Conservation (phyloP, 129 eudicot genomes). For the Chrysanthemum lavandulifolium region DNA sequence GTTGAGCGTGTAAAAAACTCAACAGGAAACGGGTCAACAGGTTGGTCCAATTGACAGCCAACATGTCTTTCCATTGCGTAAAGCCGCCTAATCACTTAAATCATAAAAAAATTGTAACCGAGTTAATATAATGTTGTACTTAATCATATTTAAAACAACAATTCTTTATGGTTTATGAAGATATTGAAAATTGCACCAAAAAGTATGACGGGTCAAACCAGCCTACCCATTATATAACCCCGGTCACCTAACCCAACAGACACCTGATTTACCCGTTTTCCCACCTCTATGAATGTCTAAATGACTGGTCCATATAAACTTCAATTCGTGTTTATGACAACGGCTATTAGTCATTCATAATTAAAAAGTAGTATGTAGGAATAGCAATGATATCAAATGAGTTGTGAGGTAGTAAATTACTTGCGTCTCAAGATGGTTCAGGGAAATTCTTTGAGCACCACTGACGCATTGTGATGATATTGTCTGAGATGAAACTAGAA, state of each 20-base stretch:
- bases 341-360: not conserved
- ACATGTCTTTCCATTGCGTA: not conserved
- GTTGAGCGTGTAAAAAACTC: no score
- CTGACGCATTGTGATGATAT: slow-evolving; percentile 79
- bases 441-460: slow-evolving; percentile 89
- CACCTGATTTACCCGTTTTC: no score
- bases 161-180: no score
- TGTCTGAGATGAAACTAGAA: slow-evolving; percentile 39
- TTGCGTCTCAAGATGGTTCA: not conserved
- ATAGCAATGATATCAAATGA: not conserved
- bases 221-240: no score
- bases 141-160: not conserved
- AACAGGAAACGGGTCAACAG: not conserved
- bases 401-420: not conserved
- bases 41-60: not conserved
- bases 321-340: no score
- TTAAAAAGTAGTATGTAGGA: slow-evolving; percentile 10
- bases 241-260: no score
- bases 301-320: no score
- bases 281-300: not conserved
- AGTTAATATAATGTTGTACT: no score
- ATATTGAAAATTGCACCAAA: not conserved
- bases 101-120: not conserved
- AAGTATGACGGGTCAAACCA: not conserved
- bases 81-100: not conserved